Percentiles rank a stretch among this genome's conserved stretches.
These are phyloP conservation scores for Pseudogymnoascus sp. DNA, from an alignment of 2,329 filamentous ascomycete species.

Conservation along the genomic window DNA sequence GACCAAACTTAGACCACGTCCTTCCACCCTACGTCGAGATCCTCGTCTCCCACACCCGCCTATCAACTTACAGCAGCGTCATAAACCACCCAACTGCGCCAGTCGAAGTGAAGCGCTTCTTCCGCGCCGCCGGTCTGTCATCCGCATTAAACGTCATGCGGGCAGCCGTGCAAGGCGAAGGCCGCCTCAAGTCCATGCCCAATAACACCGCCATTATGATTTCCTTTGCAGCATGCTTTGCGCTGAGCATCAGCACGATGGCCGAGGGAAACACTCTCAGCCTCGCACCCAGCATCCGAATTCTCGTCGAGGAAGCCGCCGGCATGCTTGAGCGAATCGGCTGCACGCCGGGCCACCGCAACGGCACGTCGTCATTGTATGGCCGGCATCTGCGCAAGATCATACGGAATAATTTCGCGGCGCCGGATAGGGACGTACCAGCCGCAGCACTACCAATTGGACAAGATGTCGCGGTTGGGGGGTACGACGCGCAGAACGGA, in stretches of 20 bases:
- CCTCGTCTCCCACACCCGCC: slow-evolving; percentile 62
- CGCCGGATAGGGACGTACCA: slow-evolving; percentile 6
- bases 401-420: slow-evolving; percentile 16
- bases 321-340: slow-evolving; percentile 64
- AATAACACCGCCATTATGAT: slow-evolving; percentile 78
- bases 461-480: slow-evolving; percentile 7
- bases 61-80: slow-evolving; percentile 68
- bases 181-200: slow-evolving; percentile 65
- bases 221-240: slow-evolving; percentile 65
- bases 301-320: slow-evolving; percentile 61
- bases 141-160: slow-evolving; percentile 70
- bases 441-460: slow-evolving; percentile 11
- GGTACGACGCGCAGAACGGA: slow-evolving; percentile 13
- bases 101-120: slow-evolving; percentile 63
- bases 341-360: slow-evolving; percentile 56
- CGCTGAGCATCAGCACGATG: slow-evolving; percentile 55
- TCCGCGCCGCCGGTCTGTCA: slow-evolving; percentile 63
- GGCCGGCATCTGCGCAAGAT: slow-evolving; percentile 46
- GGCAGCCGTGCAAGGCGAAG: slow-evolving; percentile 64
- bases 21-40: slow-evolving; percentile 71
- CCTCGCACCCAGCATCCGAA: slow-evolving; percentile 55
- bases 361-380: slow-evolving; percentile 57
- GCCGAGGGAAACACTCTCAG: slow-evolving; percentile 48
- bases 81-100: slow-evolving; percentile 69
- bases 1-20: slow-evolving; percentile 36